A percentile compares a stretch with the other conserved stretches of the same genome.
phyloP scores from a whole-genome alignment of 129 eudicot species.

The Tagetes patula region DNA sequence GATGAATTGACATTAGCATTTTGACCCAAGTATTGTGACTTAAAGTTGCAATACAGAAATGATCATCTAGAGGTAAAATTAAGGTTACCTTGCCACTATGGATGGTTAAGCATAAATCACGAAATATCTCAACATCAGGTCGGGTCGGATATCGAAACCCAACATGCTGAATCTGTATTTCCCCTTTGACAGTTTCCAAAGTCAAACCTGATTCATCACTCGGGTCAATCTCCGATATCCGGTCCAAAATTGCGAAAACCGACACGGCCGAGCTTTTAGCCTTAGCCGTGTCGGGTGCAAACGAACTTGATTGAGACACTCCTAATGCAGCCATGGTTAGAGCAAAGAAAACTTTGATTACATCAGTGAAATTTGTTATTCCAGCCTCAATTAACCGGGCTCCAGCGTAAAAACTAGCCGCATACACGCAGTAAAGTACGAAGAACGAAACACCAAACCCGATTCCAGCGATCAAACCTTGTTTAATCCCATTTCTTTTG shows the following conservation, averaged over 20 bases:
- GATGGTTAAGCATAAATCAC: slow-evolving; percentile 62
- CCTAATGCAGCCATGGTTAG: slow-evolving; percentile 70
- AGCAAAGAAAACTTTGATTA: slow-evolving; percentile 82
- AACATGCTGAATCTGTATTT: slow-evolving; percentile 60
- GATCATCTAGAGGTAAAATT: background rate
- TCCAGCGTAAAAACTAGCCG: slow-evolving; percentile 1
- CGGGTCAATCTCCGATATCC: slow-evolving; percentile 70
- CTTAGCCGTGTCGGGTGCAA: slow-evolving; percentile 75
- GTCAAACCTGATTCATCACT: slow-evolving; percentile 69
- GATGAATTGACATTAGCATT: background rate
- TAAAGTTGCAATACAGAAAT: background rate
- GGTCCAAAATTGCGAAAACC: slow-evolving; percentile 64
- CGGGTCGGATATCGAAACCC: slow-evolving; percentile 78
- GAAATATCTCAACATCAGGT: slow-evolving; percentile 69
- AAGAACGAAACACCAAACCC: background rate
- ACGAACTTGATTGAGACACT: slow-evolving; percentile 73
- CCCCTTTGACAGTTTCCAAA: slow-evolving; percentile 61
- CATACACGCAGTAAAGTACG: background rate
- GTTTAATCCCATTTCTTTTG: background rate
- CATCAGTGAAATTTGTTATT: slow-evolving; percentile 49
- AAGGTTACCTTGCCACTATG: slow-evolving; percentile 52
- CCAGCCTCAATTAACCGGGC: background rate
- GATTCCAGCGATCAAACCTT: background rate
- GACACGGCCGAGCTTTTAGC: slow-evolving; percentile 74
- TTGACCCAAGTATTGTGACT: background rate